Evolutionary conservation across 2,329 filamentous ascomycete genomes (phyloP).

Genomic region (Trichophyton schoenleinii): DNA sequence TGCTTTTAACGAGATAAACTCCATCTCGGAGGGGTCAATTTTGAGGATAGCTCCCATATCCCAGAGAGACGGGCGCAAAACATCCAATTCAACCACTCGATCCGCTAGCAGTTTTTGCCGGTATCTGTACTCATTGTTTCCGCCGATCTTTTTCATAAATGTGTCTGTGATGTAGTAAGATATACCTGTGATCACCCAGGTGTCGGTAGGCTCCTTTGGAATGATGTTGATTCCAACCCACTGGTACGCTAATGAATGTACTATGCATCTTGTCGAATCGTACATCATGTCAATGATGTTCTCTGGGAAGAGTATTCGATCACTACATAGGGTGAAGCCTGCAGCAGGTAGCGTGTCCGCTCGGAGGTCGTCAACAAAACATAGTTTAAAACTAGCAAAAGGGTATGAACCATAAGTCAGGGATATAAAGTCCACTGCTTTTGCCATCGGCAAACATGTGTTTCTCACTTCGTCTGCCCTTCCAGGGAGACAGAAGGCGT

Average conservation of each 20-base stretch:
- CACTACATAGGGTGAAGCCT: constrained; percentile 78
- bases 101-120: constrained; percentile 78
- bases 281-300: constrained; percentile 77
- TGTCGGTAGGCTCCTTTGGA: constrained; percentile 64
- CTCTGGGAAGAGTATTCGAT: constrained; percentile 68
- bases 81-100: constrained; percentile 65
- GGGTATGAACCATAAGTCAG: constrained; percentile 82
- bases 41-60: constrained; percentile 66
- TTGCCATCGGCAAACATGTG: constrained; percentile 72
- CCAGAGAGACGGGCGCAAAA: constrained; percentile 68
- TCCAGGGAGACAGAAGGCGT: constrained; percentile 81
- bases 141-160: constrained; percentile 80
- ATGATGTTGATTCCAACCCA: constrained; percentile 93
- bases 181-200: constrained; percentile 80
- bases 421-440: constrained; percentile 80
- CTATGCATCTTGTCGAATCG: constrained; percentile 64
- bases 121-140: constrained; percentile 89
- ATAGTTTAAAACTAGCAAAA: constrained; percentile 81
- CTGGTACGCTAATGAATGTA: constrained; percentile 76
- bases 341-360: constrained; percentile 64
- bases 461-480: constrained; percentile 72
- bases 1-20: constrained; percentile 85
- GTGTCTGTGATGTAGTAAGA: constrained; percentile 91
- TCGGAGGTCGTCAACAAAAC: constrained; percentile 82
- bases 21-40: constrained; percentile 70